phyloP scores from a whole-genome alignment of 768 basidiomycete genomes.

The Tulasnella sp. region DNA sequence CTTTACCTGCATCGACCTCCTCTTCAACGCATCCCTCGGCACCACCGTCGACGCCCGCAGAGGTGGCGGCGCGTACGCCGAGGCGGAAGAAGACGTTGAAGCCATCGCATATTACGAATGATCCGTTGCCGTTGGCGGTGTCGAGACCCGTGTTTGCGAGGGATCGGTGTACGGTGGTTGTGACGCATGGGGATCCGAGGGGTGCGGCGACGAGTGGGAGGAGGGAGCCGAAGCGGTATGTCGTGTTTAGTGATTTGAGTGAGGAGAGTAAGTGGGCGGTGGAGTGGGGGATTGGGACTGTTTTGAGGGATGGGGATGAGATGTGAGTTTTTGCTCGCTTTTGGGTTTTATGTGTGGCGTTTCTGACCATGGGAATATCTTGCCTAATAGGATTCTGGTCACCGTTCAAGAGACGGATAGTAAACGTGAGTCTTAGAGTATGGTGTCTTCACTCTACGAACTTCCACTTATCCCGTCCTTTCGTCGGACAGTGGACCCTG shows the following conservation, averaged over 20 bases:
- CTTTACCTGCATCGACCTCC: not conserved
- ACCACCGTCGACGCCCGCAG: slow-evolving; percentile 21
- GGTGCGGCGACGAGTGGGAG: slow-evolving; percentile 23
- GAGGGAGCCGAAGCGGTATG: slow-evolving; percentile 55
- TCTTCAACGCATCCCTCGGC: slow-evolving; percentile 41
- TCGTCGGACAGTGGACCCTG: slow-evolving; percentile 47
- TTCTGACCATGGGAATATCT: no score
- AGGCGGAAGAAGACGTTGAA: slow-evolving; percentile 19
- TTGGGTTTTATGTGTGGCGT: no score
- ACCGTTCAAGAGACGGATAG: slow-evolving; percentile 87
- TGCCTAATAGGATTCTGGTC: slow-evolving; percentile 52
- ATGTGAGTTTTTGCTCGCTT: slow-evolving; percentile 34
- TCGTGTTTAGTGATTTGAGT: slow-evolving; percentile 89
- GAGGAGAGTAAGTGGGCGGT: slow-evolving; percentile 92
- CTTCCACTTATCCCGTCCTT: not conserved
- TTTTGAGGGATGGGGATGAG: slow-evolving; percentile 89
- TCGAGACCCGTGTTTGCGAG: slow-evolving; percentile 78
- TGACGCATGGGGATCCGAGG: slow-evolving; percentile 78
- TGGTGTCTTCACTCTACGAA: not conserved
- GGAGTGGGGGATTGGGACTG: slow-evolving; percentile 97
- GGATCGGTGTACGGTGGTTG: slow-evolving; percentile 81
- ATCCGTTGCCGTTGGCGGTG: slow-evolving; percentile 53
- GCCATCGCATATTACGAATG: slow-evolving; percentile 30
- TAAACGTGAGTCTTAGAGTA: slow-evolving; percentile 48
- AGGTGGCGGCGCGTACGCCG: slow-evolving; percentile 20